Evolutionary conservation across 495 filamentous ascomycete species (phyloP).

Genomic region (Barbatosphaeria neglecta): DNA sequence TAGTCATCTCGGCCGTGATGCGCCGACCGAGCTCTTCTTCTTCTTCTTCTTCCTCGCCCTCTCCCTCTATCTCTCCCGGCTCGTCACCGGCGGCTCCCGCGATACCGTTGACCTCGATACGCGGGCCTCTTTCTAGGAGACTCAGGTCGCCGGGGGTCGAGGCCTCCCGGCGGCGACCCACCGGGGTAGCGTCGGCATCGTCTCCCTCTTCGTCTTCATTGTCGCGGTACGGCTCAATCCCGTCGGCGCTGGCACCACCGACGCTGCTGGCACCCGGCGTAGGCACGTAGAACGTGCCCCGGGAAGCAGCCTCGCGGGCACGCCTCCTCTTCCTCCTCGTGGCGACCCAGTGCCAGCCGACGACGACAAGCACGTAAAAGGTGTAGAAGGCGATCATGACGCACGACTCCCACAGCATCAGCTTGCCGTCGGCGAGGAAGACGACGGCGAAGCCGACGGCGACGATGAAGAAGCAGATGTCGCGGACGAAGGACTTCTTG

Average conservation of each 20-base stretch:
- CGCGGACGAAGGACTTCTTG: neutral
- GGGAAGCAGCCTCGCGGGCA: constrained; percentile 54
- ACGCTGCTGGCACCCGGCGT: constrained; percentile 30
- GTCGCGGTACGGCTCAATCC: constrained; percentile 58
- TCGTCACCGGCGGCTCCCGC: constrained; percentile 19
- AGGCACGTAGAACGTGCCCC: constrained; percentile 54
- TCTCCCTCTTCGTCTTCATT: constrained; percentile 51
- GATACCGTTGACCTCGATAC: constrained; percentile 33
- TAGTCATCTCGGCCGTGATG: constrained; percentile 71
- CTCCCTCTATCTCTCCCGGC: constrained; percentile 46
- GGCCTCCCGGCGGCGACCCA: constrained; percentile 39
- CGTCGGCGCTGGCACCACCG: constrained; percentile 41
- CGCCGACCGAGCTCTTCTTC: constrained; percentile 65
- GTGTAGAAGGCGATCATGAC: constrained; percentile 86
- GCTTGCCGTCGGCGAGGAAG: constrained; percentile 72
- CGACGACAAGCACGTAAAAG: constrained; percentile 82
- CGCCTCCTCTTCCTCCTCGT: constrained; percentile 45
- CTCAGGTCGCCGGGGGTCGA: constrained; percentile 52
- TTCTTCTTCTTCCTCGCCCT: constrained; percentile 61
- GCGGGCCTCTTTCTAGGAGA: constrained; percentile 51
- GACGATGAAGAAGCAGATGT: constrained; percentile 86
- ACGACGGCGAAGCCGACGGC: constrained; percentile 81
- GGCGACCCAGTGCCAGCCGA: constrained; percentile 85
- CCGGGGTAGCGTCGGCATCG: constrained; percentile 49
- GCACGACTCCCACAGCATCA: constrained; percentile 79